Percentiles rank a stretch among this genome's conserved stretches.
Evolutionary conservation across 345 rosid genomes (phyloP).

Genomic region (rapeseed (Brassica napus)): DNA sequence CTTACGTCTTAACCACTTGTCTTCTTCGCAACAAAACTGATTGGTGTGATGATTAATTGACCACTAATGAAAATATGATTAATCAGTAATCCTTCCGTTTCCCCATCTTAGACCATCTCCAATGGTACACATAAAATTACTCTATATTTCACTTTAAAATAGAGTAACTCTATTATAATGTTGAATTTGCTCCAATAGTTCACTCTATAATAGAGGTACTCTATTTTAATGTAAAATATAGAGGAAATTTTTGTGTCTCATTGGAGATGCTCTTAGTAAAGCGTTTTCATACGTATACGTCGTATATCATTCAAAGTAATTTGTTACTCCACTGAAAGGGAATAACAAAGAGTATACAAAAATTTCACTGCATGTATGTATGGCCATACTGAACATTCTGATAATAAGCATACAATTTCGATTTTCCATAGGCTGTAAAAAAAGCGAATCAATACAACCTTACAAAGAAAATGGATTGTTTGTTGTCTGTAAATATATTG

Average conservation of each 20-base stretch:
- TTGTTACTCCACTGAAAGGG: no score
- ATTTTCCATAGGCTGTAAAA: background rate
- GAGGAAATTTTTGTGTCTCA: no score
- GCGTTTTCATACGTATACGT: background rate
- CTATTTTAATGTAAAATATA: no score
- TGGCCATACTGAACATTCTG: constrained; percentile 6
- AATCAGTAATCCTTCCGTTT: background rate
- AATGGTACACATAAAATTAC: no score
- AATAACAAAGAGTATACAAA: background rate
- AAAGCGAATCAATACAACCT: background rate
- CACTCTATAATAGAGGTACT: no score
- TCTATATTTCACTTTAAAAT: no score
- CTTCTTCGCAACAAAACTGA: background rate
- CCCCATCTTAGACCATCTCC: background rate
- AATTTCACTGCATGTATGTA: background rate
- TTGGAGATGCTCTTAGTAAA: background rate
- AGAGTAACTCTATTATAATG: no score
- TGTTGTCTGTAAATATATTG: background rate
- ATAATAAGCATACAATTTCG: constrained; percentile 17
- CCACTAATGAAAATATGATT: background rate
- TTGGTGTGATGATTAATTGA: constrained; percentile 15
- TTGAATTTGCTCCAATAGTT: no score
- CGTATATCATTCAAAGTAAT: no score
- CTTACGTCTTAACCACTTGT: constrained; percentile 16
- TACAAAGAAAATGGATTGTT: background rate